These are phyloP conservation scores for Agaricales sp. DNA, from an alignment of 1,284 basidiomycete species.

Conservation along the genomic window DNA sequence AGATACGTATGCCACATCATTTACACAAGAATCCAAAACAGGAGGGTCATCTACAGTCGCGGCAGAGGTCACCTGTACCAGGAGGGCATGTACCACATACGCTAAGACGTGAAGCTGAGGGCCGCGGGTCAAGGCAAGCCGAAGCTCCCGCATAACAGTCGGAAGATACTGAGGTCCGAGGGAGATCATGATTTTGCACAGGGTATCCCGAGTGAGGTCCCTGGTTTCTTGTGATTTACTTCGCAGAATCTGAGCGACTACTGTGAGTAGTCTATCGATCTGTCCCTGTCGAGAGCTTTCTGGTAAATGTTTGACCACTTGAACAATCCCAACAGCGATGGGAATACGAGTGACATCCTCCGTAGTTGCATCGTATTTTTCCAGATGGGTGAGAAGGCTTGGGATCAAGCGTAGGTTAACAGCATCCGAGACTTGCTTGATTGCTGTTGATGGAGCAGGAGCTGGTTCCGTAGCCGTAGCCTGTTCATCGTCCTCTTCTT, in stretches of 20 bases:
- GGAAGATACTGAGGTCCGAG: conserved; percentile 74
- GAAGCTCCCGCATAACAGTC: conserved; percentile 70
- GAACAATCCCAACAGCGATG: conserved; percentile 80
- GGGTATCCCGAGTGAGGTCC: conserved; percentile 78
- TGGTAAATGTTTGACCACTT: conserved; percentile 80
- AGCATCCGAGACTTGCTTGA: conserved; percentile 52
- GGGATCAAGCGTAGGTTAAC: conserved; percentile 74
- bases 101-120: conserved; percentile 93
- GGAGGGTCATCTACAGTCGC: conserved; percentile 29
- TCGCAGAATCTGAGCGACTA: conserved; percentile 80
- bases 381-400: conserved; percentile 65
- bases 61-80: conserved; percentile 68
- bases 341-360: conserved; percentile 86
- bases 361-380: conserved; percentile 72
- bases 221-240: conserved; percentile 93
- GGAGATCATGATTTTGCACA: conserved; percentile 73
- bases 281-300: conserved; percentile 58
- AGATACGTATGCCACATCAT: conserved; percentile 72
- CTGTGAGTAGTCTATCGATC: conserved; percentile 72
- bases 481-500: conserved; percentile 19
- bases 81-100: conserved; percentile 74
- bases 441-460: conserved; percentile 16
- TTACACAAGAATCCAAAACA: conserved; percentile 66
- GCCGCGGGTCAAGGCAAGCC: conserved; percentile 77
- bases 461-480: conserved; percentile 16